Evolutionary conservation across 768 basidiomycete species (phyloP).

Genomic region (Serendipita vermifera): DNA sequence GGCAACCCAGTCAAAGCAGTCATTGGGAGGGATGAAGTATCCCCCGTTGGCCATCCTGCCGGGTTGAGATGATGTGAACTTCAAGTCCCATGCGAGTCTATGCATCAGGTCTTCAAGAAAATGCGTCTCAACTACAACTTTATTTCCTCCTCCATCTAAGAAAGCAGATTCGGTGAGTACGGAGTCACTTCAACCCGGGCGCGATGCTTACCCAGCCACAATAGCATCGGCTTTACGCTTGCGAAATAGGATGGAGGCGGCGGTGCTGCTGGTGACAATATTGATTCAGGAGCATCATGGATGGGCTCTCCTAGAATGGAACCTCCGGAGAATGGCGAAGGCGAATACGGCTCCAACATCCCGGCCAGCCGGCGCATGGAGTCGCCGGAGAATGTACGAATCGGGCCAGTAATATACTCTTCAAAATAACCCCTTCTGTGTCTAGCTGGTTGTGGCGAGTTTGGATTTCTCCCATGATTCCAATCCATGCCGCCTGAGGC

Average conservation of each 20-base stretch:
- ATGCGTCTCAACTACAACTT: background rate
- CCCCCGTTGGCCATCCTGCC: background rate
- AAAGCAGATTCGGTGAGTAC: background rate
- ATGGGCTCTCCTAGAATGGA: too few species aligned
- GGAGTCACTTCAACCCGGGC: background rate
- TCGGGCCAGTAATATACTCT: too few species aligned
- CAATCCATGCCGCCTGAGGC: too few species aligned
- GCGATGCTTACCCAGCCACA: slow-evolving; percentile 1
- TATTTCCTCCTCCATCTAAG: background rate
- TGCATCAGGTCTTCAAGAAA: background rate
- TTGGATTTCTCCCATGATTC: too few species aligned
- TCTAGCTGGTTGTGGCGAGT: too few species aligned
- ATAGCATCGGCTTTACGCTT: slow-evolving; percentile 1
- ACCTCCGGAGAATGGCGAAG: too few species aligned
- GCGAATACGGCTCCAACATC: too few species aligned
- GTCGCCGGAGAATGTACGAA: too few species aligned
- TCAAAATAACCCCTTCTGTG: too few species aligned
- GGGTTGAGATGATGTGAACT: background rate
- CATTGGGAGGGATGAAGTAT: slow-evolving; percentile 2
- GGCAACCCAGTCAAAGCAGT: slow-evolving; percentile 3
- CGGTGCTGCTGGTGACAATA: background rate
- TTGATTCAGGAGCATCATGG: too few species aligned
- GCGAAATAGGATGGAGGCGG: slow-evolving; percentile 1
- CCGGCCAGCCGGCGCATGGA: too few species aligned
- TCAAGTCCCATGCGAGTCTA: background rate